phyloP scores from a whole-genome alignment of 345 rosid genomes.

The Lagerstroemia speciosa region DNA sequence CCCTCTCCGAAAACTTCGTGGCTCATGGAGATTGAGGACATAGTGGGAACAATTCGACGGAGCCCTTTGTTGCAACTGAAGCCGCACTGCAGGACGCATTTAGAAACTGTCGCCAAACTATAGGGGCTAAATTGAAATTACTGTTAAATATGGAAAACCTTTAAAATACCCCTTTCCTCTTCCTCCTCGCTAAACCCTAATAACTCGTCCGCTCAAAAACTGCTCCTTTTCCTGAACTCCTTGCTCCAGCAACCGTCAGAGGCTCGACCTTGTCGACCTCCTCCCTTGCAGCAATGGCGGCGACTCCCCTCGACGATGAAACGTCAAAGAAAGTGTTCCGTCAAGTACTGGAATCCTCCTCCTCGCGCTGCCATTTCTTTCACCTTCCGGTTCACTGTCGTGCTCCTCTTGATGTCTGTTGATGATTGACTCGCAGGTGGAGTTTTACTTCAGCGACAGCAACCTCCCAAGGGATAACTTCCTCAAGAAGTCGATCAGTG shows the following conservation, averaged over 20 bases:
- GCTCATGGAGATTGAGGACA: too few species aligned
- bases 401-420: neutral
- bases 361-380: neutral
- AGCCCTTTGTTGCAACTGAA: too few species aligned
- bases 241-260: neutral
- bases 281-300: conserved; percentile 35
- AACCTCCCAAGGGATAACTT: conserved; percentile 80
- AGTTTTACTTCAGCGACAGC: conserved; percentile 93
- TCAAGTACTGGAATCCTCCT: conserved; percentile 21
- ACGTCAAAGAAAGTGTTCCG: conserved; percentile 64
- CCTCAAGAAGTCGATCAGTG: conserved; percentile 46
- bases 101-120: too few species aligned
- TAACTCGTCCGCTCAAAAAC: neutral
- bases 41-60: too few species aligned
- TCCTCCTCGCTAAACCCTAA: neutral
- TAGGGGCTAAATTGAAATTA: too few species aligned
- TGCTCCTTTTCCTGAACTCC: neutral
- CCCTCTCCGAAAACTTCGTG: too few species aligned
- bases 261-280: neutral
- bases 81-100: too few species aligned
- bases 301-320: conserved; percentile 49
- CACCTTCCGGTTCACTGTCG: neutral
- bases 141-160: too few species aligned
- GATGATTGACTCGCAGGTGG: conserved; percentile 48
- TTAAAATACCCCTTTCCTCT: neutral